These are phyloP conservation scores for Kodamaea alishanica DNA, from an alignment of 1,139 yeast genomes.

Conservation along the genomic window DNA sequence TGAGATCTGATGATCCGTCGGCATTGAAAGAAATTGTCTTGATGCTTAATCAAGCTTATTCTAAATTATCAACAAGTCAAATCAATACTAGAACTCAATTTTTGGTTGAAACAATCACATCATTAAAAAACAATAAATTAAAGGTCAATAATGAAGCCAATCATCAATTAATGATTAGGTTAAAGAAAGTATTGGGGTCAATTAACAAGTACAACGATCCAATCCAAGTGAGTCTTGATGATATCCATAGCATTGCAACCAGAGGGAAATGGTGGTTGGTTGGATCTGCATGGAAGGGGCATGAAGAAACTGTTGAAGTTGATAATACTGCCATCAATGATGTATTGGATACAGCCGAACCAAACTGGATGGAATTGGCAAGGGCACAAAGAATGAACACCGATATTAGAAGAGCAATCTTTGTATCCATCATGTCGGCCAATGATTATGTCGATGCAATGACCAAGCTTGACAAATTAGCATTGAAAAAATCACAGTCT, in stretches of 20 bases:
- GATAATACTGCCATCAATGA: conserved; percentile 44
- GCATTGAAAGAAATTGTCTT: conserved; percentile 78
- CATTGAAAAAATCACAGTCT: conserved; percentile 77
- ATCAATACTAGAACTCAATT: conserved; percentile 71
- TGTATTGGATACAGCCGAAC: conserved; percentile 63
- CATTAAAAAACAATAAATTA: conserved; percentile 80
- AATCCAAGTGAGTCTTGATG: conserved; percentile 77
- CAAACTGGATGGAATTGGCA: conserved; percentile 89
- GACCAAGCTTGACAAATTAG: conserved; percentile 73
- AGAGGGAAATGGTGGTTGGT: conserved; percentile 99
- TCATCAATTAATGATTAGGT: conserved; percentile 50
- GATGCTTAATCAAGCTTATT: conserved; percentile 42
- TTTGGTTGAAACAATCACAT: conserved; percentile 77
- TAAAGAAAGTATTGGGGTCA: conserved; percentile 66
- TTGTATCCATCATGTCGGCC: conserved; percentile 92
- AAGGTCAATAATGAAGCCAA: conserved; percentile 48
- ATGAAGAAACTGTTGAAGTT: conserved; percentile 21
- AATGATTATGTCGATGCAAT: conserved; percentile 88
- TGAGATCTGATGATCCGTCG: conserved; percentile 85
- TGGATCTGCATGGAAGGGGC: conserved; percentile 94
- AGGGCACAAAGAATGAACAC: conserved; percentile 89
- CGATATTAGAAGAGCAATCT: conserved; percentile 88
- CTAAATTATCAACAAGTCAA: conserved; percentile 18
- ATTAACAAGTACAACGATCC: conserved; percentile 60
- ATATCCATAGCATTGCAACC: conserved; percentile 69